These are phyloP conservation scores for Mortierella sp. DNA, from an alignment of 371 early-diverging fungal species.

Conservation along the genomic window DNA sequence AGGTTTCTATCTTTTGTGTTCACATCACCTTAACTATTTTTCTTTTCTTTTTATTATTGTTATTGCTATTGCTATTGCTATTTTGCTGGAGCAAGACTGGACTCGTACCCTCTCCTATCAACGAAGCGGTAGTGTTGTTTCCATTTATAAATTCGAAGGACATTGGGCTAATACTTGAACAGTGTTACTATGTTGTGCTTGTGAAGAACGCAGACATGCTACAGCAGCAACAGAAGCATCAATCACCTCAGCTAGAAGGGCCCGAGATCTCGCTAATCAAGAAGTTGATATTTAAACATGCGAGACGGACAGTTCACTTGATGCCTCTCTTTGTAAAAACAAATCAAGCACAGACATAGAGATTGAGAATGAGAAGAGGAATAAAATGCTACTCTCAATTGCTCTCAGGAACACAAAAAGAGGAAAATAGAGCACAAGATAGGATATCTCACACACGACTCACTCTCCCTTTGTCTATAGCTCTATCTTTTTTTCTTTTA, in stretches of 20 bases:
- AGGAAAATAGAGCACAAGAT: neutral
- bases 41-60: slow-evolving; percentile 3
- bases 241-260: slow-evolving; percentile 5
- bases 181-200: slow-evolving; percentile 47
- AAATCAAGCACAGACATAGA: neutral
- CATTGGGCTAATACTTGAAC: slow-evolving; percentile 45
- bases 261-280: slow-evolving; percentile 35
- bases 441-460: slow-evolving; percentile 5
- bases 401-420: slow-evolving; percentile 4
- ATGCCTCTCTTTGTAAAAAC: slow-evolving; percentile 41
- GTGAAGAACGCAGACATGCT: slow-evolving; percentile 37
- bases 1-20: neutral
- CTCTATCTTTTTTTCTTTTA: slow-evolving; percentile 3
- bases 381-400: neutral
- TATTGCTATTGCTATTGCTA: too few relatives aligned
- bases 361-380: neutral
- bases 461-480: neutral
- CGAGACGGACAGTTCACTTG: slow-evolving; percentile 39
- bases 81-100: slow-evolving; percentile 34
- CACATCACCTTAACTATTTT: neutral
- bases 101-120: slow-evolving; percentile 42
- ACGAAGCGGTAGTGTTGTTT: slow-evolving; percentile 41
- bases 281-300: slow-evolving; percentile 51
- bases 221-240: slow-evolving; percentile 19
- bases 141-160: slow-evolving; percentile 45